Evolutionary conservation across 192 early-diverging fungal species (phyloP), one percentile per base, ranked within the genome.

Genomic region (Coemansia sp.): DNA sequence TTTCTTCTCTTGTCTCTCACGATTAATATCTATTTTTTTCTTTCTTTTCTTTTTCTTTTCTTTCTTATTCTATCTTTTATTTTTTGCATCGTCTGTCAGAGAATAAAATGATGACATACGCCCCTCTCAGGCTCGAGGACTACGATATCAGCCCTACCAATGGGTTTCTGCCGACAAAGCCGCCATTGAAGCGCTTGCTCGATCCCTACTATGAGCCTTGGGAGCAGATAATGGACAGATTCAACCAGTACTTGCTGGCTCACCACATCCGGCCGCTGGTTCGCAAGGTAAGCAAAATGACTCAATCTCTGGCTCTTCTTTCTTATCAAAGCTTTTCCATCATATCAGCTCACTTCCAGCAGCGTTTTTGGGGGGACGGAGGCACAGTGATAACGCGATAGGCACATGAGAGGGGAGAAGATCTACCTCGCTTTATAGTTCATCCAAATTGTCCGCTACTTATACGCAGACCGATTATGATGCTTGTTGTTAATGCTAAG

Each of bases 201-300:
- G 82, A 92, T 36, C 84, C 86, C 24, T 91, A 95, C 74, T 98
- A 87, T 80, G 88, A 88, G 40, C 91, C 92, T 1, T 98, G 95
- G 97, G 95, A 97, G 78, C 60, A 51, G 0, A 85, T 92, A 64
- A 86, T 97, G 77, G 89, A 93, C 53, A 72, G 88, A 65, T 88
- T 95, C 76, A 89, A 91, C 59, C 86, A 86, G 22, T 86, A 93
- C 29, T 65, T 92, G 65, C 85, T 97, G 24, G 87, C 86, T 38
- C 89, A 89, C 65, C 83, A 86, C 45, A 76, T 93, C 53, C 84
- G 92, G 62, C 83, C 86, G 42, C 80, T 76, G 20, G 87, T 91
- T 7, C 78, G 85, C 64, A 87, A 88, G 87, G 93, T 93, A 88
- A 83, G 63, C 17, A 24, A 5, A 24, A 6, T 10, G 11, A 24